These are phyloP conservation scores for Rhodosporidiobolus odoratus DNA, from an alignment of 768 basidiomycete genomes.

Conservation along the genomic window DNA sequence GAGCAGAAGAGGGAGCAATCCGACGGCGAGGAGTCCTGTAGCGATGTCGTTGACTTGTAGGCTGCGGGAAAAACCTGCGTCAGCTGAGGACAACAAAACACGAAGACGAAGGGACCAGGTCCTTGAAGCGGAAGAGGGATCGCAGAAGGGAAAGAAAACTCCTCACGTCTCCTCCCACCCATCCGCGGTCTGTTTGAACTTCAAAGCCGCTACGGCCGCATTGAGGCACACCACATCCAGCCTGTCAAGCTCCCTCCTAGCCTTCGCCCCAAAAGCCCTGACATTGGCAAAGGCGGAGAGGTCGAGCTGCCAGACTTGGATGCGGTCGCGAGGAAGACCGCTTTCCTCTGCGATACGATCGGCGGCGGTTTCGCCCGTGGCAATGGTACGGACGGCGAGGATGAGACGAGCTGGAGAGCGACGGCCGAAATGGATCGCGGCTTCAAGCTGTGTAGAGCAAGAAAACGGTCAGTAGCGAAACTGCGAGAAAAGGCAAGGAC, in stretches of 20 bases:
- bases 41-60: constrained; percentile 54
- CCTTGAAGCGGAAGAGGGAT: not conserved
- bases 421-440: constrained; percentile 7
- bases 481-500: not conserved
- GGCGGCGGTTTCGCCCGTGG: not conserved
- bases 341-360: constrained; percentile 33
- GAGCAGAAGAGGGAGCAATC: constrained; percentile 51
- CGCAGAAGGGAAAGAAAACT: constrained; percentile 41
- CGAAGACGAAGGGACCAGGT: too few relatives aligned
- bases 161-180: constrained; percentile 52
- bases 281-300: constrained; percentile 51
- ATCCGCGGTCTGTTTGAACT: constrained; percentile 47
- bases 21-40: constrained; percentile 49
- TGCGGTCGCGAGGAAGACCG: constrained; percentile 37
- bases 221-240: constrained; percentile 40
- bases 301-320: constrained; percentile 51
- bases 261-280: constrained; percentile 48
- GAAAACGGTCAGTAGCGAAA: not conserved
- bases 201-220: not conserved
- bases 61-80: constrained; percentile 45
- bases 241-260: constrained; percentile 49
- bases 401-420: constrained; percentile 15
- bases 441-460: constrained; percentile 3
- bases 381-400: constrained; percentile 12
- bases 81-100: not conserved